A percentile compares a stretch with the other conserved stretches of the same genome.
Conservation (phyloP, 371 early-diverging fungal genomes). For the Funneliformis caledonium region DNA sequence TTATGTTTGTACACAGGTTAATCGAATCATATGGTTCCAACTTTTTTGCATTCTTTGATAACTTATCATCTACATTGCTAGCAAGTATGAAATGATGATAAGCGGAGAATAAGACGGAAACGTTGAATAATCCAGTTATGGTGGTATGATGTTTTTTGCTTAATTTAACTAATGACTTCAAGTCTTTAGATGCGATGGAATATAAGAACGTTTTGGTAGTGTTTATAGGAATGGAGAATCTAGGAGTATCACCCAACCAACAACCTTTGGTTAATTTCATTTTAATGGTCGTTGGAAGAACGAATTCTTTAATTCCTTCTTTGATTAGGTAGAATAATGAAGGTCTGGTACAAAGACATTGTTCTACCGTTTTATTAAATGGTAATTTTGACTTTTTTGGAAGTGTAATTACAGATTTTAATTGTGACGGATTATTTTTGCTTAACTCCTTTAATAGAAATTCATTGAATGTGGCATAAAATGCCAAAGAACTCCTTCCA, state of each 20-base stretch:
- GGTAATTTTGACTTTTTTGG: not conserved
- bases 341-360: not conserved
- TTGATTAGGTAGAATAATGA: not conserved
- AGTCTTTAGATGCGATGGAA: too few species aligned
- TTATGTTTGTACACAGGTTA: not conserved
- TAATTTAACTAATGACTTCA: too few species aligned
- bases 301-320: constrained; percentile 6
- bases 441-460: not conserved
- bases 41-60: not conserved
- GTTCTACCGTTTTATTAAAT: not conserved
- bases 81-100: too few species aligned
- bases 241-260: too few species aligned
- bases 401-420: not conserved
- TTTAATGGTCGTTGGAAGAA: not conserved
- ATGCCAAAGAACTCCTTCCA: constrained; percentile 2
- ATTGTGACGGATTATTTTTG: not conserved
- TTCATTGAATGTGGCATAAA: not conserved
- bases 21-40: not conserved
- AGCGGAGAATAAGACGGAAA: too few species aligned
- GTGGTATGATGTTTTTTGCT: too few species aligned
- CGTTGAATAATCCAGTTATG: too few species aligned
- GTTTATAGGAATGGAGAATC: too few species aligned
- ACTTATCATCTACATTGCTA: not conserved
- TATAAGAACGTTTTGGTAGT: too few species aligned
- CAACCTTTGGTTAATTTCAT: not conserved